Evolutionary conservation across 2,329 filamentous ascomycete species (phyloP).

Genomic region (Cephalotrichum gorgonifer): DNA sequence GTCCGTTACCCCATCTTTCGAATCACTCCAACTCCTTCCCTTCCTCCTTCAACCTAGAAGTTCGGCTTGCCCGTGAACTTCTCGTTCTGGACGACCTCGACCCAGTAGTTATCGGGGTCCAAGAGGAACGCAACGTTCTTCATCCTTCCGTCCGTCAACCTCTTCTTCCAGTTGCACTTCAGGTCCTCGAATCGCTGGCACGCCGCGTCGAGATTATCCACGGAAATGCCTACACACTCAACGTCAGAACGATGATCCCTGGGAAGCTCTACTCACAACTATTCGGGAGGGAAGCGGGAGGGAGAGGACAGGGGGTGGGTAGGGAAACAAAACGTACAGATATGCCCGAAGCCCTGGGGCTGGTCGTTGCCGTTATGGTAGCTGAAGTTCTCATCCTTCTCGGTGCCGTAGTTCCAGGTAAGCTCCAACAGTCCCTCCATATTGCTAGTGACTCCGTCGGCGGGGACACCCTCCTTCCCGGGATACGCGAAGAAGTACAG

Average conservation of each 20-base stretch:
- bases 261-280: too few species aligned
- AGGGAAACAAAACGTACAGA: conserved; percentile 48
- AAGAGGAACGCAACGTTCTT: conserved; percentile 88
- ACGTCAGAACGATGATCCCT: too few species aligned
- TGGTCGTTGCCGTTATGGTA: conserved; percentile 91
- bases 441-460: conserved; percentile 45
- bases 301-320: too few species aligned
- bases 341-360: conserved; percentile 90
- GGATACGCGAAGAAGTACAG: conserved; percentile 88
- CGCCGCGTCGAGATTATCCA: conserved; percentile 81
- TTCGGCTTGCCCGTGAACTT: conserved; percentile 43
- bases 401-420: conserved; percentile 76
- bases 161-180: conserved; percentile 87
- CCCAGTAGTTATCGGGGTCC: conserved; percentile 82
- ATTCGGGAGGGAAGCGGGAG: neutral
- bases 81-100: conserved; percentile 73
- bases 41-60: conserved; percentile 26
- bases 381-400: conserved; percentile 72
- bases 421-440: conserved; percentile 82
- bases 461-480: conserved; percentile 39
- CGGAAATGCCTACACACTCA: conserved; percentile 51
- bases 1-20: too few species aligned
- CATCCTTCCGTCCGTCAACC: conserved; percentile 84
- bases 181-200: conserved; percentile 77
- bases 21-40: too few species aligned